Conservation (phyloP, 352 stramenopile genomes). For the Elongisporangium prolatum region DNA sequence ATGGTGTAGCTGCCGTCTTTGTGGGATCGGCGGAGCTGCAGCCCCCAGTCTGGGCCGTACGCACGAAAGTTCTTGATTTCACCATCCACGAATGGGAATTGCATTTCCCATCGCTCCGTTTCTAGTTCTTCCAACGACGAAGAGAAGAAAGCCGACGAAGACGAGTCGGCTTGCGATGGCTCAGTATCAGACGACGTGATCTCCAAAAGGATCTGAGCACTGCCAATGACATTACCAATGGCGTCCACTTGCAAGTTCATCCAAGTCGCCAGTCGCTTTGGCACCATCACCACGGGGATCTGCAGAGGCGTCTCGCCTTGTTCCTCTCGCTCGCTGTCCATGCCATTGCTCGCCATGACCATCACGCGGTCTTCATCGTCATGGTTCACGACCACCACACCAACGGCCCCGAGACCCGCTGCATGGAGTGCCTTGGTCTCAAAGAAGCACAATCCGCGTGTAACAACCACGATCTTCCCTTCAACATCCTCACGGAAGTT, state of each 20-base stretch:
- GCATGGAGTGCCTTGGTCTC: slow-evolving; percentile 68
- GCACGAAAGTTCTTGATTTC: slow-evolving; percentile 32
- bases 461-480: slow-evolving; percentile 48
- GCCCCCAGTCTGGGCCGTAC: slow-evolving; percentile 52
- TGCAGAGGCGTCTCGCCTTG: slow-evolving; percentile 3
- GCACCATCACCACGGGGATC: slow-evolving; percentile 63
- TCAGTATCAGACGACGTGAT: not conserved
- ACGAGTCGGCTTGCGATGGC: slow-evolving; percentile 3
- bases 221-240: not conserved
- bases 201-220: not conserved
- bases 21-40: slow-evolving; percentile 23
- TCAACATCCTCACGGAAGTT: slow-evolving; percentile 22
- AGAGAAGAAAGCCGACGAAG: slow-evolving; percentile 26
- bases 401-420: slow-evolving; percentile 31
- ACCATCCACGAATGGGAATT: slow-evolving; percentile 45
- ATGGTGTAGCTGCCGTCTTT: slow-evolving; percentile 30
- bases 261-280: slow-evolving; percentile 55
- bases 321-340: slow-evolving; percentile 10
- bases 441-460: slow-evolving; percentile 64
- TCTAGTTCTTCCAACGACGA: slow-evolving; percentile 20
- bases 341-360: slow-evolving; percentile 60
- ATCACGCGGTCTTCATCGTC: slow-evolving; percentile 63
- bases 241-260: slow-evolving; percentile 11
- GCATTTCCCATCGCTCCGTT: slow-evolving; percentile 5
- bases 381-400: slow-evolving; percentile 63